Base-by-base conservation (phyloP, 2,329 filamentous ascomycete genomes). In the Colletotrichum graminicola region DNA sequence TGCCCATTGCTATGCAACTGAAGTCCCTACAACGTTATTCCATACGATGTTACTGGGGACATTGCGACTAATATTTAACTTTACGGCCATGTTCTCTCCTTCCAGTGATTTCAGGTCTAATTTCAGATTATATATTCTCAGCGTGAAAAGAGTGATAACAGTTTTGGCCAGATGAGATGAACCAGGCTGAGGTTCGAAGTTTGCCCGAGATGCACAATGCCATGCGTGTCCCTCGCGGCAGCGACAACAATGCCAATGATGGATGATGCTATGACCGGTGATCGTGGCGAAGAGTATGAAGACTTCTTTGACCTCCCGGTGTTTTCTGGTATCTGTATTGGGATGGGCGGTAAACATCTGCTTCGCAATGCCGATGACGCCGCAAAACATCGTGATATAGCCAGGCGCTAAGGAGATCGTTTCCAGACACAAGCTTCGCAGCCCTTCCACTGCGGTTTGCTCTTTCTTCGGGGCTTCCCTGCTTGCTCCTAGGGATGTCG, bases 221-320 rank as follows among this genome's bases (percentile, higher is more conserved):
- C 64, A 34, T 61, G 56, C 26, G 45, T 62, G 36, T 66, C 64
- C 32, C 36, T 39, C 2, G 56, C 64, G 1, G 34, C 55, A 7
- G 56, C 64, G 14, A 55, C 55, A 26, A 26, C 43, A 4, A 14
- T 10, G 32, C 14, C 8, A n/a, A 34, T 10, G n/a, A 49, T 8
- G 29, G 32, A 39, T 3, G 14, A 62, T 32, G 16, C 16, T 5
- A 62, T 10, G 1, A n/a, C 59, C 59, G 18, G 11, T 23, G n/a
- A 39, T 6, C 16, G 49, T 1, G 34, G 29, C 43, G n/a, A 51
- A 51, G 14, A 51, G 59, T 10, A 54, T 32, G 23, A 41, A 36
- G 34, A n/a, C 5, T 10, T 63, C 61, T n/a, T 18, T 41, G 1
- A 29, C 34, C 11, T 54, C 61, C 21, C 47, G 61, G 34, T 63